phyloP scores from a whole-genome alignment of 1,284 basidiomycete species.

The Cryptococcus hybrid region DNA sequence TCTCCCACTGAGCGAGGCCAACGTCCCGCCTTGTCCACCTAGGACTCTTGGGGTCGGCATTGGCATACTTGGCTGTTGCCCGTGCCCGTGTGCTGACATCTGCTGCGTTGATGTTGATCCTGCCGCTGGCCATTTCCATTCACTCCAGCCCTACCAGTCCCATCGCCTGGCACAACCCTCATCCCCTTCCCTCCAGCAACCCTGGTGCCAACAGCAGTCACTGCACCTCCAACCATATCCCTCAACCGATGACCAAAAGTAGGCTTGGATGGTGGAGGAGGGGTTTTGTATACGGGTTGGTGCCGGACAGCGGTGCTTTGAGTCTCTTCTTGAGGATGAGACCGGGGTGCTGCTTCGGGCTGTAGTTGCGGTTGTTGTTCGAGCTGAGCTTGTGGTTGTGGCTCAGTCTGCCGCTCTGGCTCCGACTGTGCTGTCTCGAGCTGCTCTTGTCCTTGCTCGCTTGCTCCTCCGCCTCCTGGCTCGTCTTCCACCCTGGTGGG shows the following conservation, averaged over 20 bases:
- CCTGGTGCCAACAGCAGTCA: slow-evolving; percentile 7
- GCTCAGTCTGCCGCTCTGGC: too few species aligned
- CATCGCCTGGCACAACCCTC: not conserved
- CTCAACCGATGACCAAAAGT: slow-evolving; percentile 44
- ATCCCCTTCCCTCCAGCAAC: not conserved
- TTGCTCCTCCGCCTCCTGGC: too few species aligned
- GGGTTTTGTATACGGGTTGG: slow-evolving; percentile 50
- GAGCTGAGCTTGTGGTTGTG: too few species aligned
- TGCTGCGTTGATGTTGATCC: not conserved
- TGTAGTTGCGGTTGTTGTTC: too few species aligned
- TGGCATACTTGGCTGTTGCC: not conserved
- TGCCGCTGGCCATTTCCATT: not conserved
- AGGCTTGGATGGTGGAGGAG: slow-evolving; percentile 48
- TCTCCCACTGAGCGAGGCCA: slow-evolving; percentile 14
- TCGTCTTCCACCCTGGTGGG: too few species aligned
- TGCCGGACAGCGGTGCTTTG: too few species aligned
- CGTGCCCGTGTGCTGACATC: not conserved
- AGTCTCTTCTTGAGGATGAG: too few species aligned
- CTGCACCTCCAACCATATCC: slow-evolving; percentile 40
- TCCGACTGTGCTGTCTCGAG: too few species aligned
- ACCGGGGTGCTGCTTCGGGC: too few species aligned
- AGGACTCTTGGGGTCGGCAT: not conserved
- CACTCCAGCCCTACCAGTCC: not conserved
- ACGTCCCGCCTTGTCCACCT: slow-evolving; percentile 4
- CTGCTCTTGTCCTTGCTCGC: too few species aligned